Base-by-base conservation (phyloP, 116 monocot genomes). In the Papilionanthe hybrid region DNA sequence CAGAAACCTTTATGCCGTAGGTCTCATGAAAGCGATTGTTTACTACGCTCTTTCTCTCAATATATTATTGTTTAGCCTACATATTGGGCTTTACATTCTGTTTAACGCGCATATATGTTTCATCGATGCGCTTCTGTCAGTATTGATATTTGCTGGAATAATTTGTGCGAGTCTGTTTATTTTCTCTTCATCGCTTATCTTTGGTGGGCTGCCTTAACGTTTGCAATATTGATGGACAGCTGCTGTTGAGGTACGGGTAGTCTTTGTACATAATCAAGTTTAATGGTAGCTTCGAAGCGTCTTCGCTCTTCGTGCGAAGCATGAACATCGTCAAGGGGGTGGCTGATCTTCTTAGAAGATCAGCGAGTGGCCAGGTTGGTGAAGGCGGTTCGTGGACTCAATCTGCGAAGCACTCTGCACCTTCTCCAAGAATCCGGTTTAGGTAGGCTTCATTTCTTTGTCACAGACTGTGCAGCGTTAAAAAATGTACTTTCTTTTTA, bases 251-350 rank as follows among this genome's bases (percentile, higher is more conserved):
- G 60, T 23, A 60, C 9, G 45, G 8, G 6, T 45, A 45, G 45
- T 2, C 45, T 45, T 67, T 27, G 22, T 23, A 67, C 28, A 25
- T 11, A 28, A 27, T 28, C 1, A 23, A 72, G 72, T 72, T 72
- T 32, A 41, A 41, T 42, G 41, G n/a, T 72, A 25, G 32, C 15
- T 72, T 72, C 37, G 5, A 72, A 42, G 72, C 72, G 15, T 42
- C 18, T 1, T 5, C 17, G 3, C 13, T 72, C 7, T 72, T 72
- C 42, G 79, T 44, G 32, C 67, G 56, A 75, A 43, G 75, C 45
- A 95, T 95, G 95, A 95, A 92, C 65, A 89, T 95, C 32, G 92
- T 92, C 37, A 95, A 91, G 81, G 95, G 95, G 30, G 95, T 95
- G 41, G 91, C 95, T 60, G 95, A 95, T 81, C 93, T 95, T 55